Base-by-base conservation (phyloP, 805 yeast species). In the Komagataella populi region DNA sequence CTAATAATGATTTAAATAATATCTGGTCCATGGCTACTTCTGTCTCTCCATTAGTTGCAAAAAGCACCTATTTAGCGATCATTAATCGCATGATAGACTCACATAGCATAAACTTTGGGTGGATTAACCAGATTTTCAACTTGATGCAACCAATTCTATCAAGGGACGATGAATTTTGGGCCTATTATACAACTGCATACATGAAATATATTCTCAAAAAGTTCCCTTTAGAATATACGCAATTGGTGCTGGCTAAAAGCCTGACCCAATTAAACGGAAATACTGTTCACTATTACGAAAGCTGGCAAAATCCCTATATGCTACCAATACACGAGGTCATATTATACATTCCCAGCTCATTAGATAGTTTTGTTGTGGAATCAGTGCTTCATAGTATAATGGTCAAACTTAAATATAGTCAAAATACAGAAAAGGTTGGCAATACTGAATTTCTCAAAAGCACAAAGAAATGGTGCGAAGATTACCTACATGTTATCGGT, bases 11-110 rank as follows among this genome's bases (percentile, higher is more conserved):
- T 14, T 36, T 44, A 10, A 49, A 52, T 7, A 48, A 56, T 17
- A 66, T 64, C 0, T 67, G 70, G 70, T 30, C 51, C 6, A 56
- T 67, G 63, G 57, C 60, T 6, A 14, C 22, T 4, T 51, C 55
- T 1, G 55, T 58, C 3, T 45, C 55, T 7, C 55, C 60, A 3
- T 17, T 49, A 14, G 48, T 61, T 1, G 62, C 64, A 6, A 59
- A 60, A 44, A 58, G 57, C 45, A 62, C 65, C 3, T 57, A 58
- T 44, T 55, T 62, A 10, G 57, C 64, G 2, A 62, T 64, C 48
- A 50, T 66, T 24, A 62, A 64, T 51, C 53, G 52, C 48, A 60
- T 65, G 64, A 55, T 67, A 30, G 56, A 60, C 47, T 20, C 22
- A 1, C 47, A 45, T 7, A 45, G 47, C 16, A 24, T 64, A 51